Conservation (phyloP, 2,329 filamentous ascomycete genomes). For the Pseudogymnoascus sp. region DNA sequence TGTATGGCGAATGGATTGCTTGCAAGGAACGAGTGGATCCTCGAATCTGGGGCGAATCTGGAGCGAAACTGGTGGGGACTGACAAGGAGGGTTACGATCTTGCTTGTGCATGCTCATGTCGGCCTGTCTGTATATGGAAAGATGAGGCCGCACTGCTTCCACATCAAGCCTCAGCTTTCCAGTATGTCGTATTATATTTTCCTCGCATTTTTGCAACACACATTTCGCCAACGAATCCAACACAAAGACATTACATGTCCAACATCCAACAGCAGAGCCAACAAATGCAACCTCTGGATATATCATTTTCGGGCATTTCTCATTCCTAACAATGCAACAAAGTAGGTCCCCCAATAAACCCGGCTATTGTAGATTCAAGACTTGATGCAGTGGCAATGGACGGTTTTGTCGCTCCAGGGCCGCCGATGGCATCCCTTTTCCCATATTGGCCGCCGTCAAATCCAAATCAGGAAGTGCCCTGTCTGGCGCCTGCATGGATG, state of each 20-base stretch:
- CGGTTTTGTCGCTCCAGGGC: neutral
- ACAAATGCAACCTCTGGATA: neutral
- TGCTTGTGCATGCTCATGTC: neutral
- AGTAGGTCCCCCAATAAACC: neutral
- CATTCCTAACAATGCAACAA: neutral
- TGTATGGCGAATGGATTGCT: neutral
- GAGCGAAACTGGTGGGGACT: neutral
- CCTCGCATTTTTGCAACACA: neutral
- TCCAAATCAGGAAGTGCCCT: neutral
- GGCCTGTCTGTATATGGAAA: slow-evolving; percentile 3
- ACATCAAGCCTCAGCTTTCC: neutral
- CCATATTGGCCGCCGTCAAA: neutral
- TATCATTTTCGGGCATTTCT: neutral
- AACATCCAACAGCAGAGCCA: neutral
- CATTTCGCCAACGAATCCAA: neutral
- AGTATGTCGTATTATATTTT: neutral
- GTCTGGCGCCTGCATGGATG: neutral
- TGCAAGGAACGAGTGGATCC: neutral
- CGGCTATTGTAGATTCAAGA: neutral
- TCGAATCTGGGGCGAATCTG: neutral
- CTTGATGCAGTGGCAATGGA: neutral
- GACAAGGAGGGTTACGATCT: neutral
- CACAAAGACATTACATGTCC: neutral
- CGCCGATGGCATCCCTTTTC: neutral
- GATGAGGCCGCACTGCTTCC: slow-evolving; percentile 8